Percentiles rank a stretch among this genome's conserved stretches.
Conservation (phyloP, 2,329 filamentous ascomycete genomes). For the Magnaporthales sp. region DNA sequence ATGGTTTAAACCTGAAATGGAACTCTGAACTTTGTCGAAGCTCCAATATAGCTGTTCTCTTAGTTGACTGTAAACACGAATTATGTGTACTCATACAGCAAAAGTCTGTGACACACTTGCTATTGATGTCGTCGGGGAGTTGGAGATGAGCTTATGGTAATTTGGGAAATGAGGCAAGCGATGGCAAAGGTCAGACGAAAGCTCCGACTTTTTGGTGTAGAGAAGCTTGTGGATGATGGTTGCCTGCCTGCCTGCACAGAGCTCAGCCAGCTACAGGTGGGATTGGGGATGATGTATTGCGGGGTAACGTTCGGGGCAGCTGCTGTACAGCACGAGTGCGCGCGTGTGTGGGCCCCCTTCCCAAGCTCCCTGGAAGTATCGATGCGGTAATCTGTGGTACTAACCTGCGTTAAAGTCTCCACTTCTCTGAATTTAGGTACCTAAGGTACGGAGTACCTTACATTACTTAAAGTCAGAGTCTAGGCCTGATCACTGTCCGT, state of each 20-base stretch:
- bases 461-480: background rate
- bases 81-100: background rate
- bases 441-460: too few relatives aligned
- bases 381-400: background rate
- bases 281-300: constrained; percentile 2
- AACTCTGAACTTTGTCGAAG: background rate
- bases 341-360: background rate
- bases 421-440: background rate
- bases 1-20: background rate
- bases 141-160: background rate
- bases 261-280: background rate
- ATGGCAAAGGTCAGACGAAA: background rate
- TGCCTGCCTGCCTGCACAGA: background rate
- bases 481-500: background rate
- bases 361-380: background rate
- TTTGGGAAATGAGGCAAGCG: background rate
- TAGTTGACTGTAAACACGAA: background rate
- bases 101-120: background rate
- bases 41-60: background rate
- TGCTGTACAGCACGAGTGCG: background rate
- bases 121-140: background rate
- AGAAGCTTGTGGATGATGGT: background rate
- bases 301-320: background rate
- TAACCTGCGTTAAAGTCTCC: background rate
- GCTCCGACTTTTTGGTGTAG: background rate